Base-by-base conservation (phyloP, 2,329 filamentous ascomycete genomes). In the Bipolaris gigantea region DNA sequence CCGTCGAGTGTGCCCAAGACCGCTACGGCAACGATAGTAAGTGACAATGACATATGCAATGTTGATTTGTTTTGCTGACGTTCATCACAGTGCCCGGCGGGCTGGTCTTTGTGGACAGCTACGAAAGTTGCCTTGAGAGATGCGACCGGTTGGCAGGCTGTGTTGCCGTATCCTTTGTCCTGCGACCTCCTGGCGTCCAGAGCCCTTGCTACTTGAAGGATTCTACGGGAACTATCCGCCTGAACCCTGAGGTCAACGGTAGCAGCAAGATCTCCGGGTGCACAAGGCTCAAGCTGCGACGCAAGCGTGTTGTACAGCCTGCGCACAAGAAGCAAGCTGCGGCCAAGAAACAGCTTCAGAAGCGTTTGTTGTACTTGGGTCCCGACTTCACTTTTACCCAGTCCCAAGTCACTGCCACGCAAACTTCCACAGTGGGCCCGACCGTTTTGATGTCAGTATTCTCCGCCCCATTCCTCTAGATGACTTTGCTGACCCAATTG, bases 131-230 rank as follows among this genome's bases (percentile, higher is more conserved):
- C 44, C 42, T 68, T 13, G 49, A 59, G 9, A 54, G 53, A 23
- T 71, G 68, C 43, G 62, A 65, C 33, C 46, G 47, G 3, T 63
- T 56, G 1, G 1, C 53, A 38, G 57, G 56, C 11, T 71, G 68
- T 40, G 55, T 65, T 9, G 60, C 59, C 43, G 57, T 69, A 5
- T 63, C 63, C 11, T 70, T 53, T 32, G 42, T 49, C 2, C 50
- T 42, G 9, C 61, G 57, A 15, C 42, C 39, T 19, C 25, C 25
- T 13, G 16, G 25, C 10, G 33, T n/a, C 13, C 57, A 56, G 1
- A 61, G 65, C 4, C 49, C 61, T 30, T 71, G 69, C 50, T 70
- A 70, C 48, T 46, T 67, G 45, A 71, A 71, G 59, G 49, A 43
- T 11, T 47, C 48, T 8, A 27, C 56, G 7, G 62, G 60, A 10